phyloP scores from a whole-genome alignment of 78 protist genomes.

The Dictyostelium brefeldianum region DNA sequence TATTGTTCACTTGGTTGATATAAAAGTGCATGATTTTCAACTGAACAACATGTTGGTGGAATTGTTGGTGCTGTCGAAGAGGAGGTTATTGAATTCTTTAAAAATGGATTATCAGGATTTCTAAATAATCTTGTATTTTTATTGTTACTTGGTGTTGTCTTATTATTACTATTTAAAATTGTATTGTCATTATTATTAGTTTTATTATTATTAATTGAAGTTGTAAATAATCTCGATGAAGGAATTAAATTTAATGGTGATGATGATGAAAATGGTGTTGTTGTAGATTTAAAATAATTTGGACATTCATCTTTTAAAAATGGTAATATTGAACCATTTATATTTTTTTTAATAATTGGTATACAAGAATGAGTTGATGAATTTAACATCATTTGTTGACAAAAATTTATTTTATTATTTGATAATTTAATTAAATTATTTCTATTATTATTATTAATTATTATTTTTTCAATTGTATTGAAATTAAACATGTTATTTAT shows the following conservation, averaged over 20 bases:
- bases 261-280: background rate
- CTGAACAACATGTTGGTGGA: background rate
- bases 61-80: background rate
- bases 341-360: background rate
- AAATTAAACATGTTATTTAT: background rate
- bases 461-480: background rate
- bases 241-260: background rate
- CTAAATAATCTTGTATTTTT: background rate
- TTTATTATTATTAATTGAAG: background rate
- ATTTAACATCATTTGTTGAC: background rate
- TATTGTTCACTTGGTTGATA: background rate
- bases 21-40: background rate
- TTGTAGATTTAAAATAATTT: background rate
- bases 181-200: background rate
- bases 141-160: background rate
- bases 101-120: background rate
- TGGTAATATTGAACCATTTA: background rate
- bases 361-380: background rate
- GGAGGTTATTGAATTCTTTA: background rate
- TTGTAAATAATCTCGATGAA: background rate
- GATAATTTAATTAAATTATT: too few species aligned
- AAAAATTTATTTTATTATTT: background rate
- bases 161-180: background rate
- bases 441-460: background rate
- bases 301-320: constrained; percentile 20